Evolutionary conservation across 306 rosid species (phyloP).

Genomic region (Malus asiatica): DNA sequence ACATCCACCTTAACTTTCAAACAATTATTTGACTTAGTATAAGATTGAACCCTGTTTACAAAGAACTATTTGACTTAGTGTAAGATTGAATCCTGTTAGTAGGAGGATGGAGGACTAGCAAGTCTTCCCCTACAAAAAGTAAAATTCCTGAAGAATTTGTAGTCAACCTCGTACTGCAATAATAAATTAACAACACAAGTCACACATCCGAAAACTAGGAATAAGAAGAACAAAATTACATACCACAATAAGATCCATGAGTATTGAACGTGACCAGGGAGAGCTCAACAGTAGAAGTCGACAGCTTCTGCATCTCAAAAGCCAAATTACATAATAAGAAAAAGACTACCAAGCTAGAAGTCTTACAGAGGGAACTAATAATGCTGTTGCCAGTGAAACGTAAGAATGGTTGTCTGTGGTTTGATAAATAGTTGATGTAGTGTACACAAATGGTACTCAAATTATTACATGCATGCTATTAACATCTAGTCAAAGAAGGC

Average conservation of each 20-base stretch:
- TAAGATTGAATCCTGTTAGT: not conserved
- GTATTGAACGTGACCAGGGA: constrained; percentile 70
- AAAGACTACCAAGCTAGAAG: constrained; percentile 12
- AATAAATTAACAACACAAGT: constrained; percentile 6
- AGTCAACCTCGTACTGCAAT: not conserved
- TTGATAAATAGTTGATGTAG: not conserved
- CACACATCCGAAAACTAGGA: not conserved
- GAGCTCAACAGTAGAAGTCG: constrained; percentile 52
- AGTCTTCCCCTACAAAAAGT: not conserved
- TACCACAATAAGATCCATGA: constrained; percentile 94
- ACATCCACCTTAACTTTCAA: not conserved
- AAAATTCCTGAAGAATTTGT: not conserved
- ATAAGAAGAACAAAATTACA: constrained; percentile 20
- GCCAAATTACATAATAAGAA: constrained; percentile 7
- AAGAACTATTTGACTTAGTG: not conserved
- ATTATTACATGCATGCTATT: not conserved
- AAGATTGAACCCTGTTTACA: not conserved
- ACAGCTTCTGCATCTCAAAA: constrained; percentile 57
- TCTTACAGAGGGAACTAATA: not conserved
- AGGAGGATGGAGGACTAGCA: not conserved
- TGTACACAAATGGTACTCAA: not conserved
- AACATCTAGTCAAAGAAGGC: not conserved
- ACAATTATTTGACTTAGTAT: not conserved
- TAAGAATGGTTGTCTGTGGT: not conserved
- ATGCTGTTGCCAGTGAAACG: not conserved